Conservation (phyloP, 2,329 filamentous ascomycete genomes). For the Trichoderma afroharzianum region DNA sequence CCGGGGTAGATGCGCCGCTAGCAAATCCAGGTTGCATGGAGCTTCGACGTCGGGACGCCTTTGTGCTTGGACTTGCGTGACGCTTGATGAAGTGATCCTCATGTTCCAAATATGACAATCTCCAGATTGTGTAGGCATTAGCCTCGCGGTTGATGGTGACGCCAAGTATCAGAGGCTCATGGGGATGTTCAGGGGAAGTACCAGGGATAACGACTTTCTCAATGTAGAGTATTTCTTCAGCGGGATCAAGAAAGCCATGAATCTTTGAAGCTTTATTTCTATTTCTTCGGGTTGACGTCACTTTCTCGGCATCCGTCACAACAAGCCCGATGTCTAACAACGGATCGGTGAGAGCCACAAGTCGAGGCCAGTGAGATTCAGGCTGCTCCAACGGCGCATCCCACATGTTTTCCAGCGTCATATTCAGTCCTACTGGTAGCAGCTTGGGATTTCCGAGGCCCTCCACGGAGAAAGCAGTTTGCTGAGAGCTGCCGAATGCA, state of each 20-base stretch:
- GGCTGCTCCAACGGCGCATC: conserved; percentile 50
- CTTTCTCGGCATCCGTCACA: conserved; percentile 55
- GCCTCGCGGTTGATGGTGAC: conserved; percentile 77
- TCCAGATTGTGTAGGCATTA: conserved; percentile 81
- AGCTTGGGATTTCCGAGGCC: conserved; percentile 53
- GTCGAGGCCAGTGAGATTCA: conserved; percentile 63
- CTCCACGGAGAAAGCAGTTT: conserved; percentile 54
- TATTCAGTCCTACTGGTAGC: conserved; percentile 49
- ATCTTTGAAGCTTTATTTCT: conserved; percentile 38
- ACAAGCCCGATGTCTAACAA: conserved; percentile 82
- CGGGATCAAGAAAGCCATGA: conserved; percentile 61
- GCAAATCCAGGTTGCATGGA: conserved; percentile 65
- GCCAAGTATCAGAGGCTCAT: conserved; percentile 63
- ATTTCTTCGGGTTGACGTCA: conserved; percentile 26
- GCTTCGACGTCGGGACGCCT: conserved; percentile 53
- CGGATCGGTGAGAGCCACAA: conserved; percentile 83
- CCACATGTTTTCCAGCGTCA: conserved; percentile 57
- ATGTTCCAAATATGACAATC: conserved; percentile 70
- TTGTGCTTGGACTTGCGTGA: conserved; percentile 43
- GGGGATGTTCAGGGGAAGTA: conserved; percentile 31
- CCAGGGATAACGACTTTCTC: conserved; percentile 62
- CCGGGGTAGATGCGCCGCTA: conserved; percentile 74
- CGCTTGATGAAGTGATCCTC: conserved; percentile 54
- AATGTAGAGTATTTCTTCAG: conserved; percentile 81
- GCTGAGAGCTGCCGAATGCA: conserved; percentile 48